Evolutionary conservation across 2,329 filamentous ascomycete species (phyloP), one percentile per base, ranked within the genome.

Genomic region (Curvularia spicifera): DNA sequence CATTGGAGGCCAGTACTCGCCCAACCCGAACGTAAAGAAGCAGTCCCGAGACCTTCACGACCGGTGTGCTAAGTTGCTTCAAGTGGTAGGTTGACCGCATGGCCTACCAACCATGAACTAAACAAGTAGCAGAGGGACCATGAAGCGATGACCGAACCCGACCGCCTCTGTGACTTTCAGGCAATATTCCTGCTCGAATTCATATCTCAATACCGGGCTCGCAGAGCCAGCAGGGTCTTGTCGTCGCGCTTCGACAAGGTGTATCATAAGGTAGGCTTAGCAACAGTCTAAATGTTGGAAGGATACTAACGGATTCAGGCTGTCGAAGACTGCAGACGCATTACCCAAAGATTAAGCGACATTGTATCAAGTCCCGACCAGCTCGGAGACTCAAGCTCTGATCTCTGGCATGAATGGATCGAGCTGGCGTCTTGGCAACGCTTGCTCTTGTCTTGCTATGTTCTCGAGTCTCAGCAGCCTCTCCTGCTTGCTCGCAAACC

Each of bases 101-200:
- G 43, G 29, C 2, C 9, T 7, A 13, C 33, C 31, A 37, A 49
- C 24, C 12, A 44, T 40, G 24, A 13, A 49, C 66, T 75, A 51
- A 74, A 74, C 62, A 35, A 45, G 54, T 3, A 45, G 35, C 59
- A 76, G 73, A 68, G 73, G 43, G 65, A 72, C 5, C 57, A 64
- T 6, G 67, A 71, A 31, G 51, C 66, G 4, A 63, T 71, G 51
- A 60, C 57, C 7, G 70, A 73, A 31, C 53, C 65, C 10, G 68
- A 73, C 6, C 69, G 76, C 35, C 56, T 78, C 8, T 79, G 74
- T 53, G 79, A 81, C 56, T 75, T 77, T 61, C 80, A 82, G 66
- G 76, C 79, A 4, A 66, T 79, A 4, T 74, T 81, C 28, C 67
- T 82, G n/a, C 60, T 80, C 7, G 80, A 82, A 60, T 54, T 78